Conservation (phyloP, 2,329 filamentous ascomycete species). For the Aspergillus carbonarius region DNA sequence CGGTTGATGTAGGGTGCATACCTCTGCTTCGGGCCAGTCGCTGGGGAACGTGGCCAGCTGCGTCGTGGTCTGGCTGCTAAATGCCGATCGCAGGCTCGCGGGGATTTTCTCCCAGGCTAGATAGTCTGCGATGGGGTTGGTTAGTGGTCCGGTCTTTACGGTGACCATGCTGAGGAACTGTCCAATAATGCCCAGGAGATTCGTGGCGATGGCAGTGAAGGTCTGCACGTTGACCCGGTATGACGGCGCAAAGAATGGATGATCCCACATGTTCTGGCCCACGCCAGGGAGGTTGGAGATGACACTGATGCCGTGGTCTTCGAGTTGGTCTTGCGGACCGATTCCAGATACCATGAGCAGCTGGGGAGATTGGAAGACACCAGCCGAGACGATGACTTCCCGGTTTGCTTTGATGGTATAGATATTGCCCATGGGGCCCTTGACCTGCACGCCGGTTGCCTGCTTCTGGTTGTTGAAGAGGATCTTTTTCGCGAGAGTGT, state of each 20-base stretch:
- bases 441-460: constrained; percentile 44
- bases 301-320: constrained; percentile 26
- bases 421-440: constrained; percentile 13
- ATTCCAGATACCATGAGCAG: constrained; percentile 51
- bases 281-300: constrained; percentile 33
- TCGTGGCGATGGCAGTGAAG: constrained; percentile 18
- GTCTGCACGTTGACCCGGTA: constrained; percentile 31
- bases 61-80: constrained; percentile 19
- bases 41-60: constrained; percentile 25
- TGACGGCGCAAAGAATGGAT: constrained; percentile 29
- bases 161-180: constrained; percentile 9
- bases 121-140: constrained; percentile 27
- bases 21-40: constrained; percentile 42
- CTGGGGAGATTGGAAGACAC: constrained; percentile 50
- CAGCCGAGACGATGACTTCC: constrained; percentile 53
- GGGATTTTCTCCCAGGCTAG: constrained; percentile 38
- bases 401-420: constrained; percentile 47
- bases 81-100: constrained; percentile 13
- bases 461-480: constrained; percentile 41
- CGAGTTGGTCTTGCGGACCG: constrained; percentile 39
- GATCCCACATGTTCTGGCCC: constrained; percentile 40
- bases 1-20: not conserved
- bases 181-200: constrained; percentile 16
- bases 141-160: constrained; percentile 23
- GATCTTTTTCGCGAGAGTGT: constrained; percentile 48